Conservation (phyloP, 106 monocot genomes). For the Hemerocallis citrina region DNA sequence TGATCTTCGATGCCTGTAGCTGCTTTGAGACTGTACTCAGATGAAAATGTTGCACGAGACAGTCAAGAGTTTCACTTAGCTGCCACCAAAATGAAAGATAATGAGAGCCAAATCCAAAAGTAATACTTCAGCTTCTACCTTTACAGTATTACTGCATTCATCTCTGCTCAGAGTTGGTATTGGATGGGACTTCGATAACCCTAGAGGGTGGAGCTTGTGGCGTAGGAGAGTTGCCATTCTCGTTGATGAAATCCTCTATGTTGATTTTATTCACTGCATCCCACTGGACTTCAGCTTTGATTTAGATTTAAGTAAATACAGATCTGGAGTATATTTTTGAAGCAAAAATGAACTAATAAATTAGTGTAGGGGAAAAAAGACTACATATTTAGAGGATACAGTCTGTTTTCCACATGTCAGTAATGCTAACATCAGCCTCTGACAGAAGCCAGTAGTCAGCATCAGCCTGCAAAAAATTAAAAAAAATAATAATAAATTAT, state of each 20-base stretch:
- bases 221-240: conserved; percentile 20
- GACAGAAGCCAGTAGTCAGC: conserved; percentile 71
- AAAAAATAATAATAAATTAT: no score
- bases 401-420: conserved; percentile 57
- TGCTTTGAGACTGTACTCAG: no score
- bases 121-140: no score
- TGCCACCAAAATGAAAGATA: no score
- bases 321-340: neutral
- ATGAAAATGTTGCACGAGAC: neutral
- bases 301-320: conserved; percentile 15
- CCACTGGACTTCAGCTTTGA: conserved; percentile 51
- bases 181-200: no score
- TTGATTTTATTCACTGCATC: conserved; percentile 27
- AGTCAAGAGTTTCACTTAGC: no score
- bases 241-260: conserved; percentile 34
- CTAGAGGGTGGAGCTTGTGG: conserved; percentile 26
- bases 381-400: conserved; percentile 39
- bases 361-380: neutral
- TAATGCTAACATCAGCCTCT: conserved; percentile 49
- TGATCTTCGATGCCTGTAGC: neutral
- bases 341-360: conserved; percentile 2
- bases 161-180: no score
- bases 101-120: no score
- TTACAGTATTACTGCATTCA: no score
- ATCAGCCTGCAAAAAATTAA: conserved; percentile 52